These are phyloP conservation scores for Coemansia sp. DNA, from an alignment of 371 early-diverging fungal genomes.

Conservation along the genomic window DNA sequence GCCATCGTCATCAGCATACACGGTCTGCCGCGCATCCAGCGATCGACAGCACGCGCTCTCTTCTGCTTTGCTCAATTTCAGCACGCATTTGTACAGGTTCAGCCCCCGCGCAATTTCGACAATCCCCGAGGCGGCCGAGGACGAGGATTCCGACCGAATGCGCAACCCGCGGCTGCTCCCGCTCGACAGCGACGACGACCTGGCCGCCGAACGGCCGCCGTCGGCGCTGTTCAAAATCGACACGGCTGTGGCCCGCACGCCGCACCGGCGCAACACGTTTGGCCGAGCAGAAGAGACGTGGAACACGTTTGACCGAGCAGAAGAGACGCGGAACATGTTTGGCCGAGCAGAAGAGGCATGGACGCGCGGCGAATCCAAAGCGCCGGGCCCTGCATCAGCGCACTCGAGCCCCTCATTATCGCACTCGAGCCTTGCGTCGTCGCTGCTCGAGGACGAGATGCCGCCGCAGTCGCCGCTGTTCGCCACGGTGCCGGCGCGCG, in stretches of 20 bases:
- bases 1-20: not conserved
- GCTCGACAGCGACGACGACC: not conserved
- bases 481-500: conserved; percentile 20
- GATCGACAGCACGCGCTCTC: not conserved
- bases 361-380: too few species aligned
- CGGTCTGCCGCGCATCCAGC: too few species aligned
- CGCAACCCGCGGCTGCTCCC: not conserved
- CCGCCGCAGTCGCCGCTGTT: conserved; percentile 44
- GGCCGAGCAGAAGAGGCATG: too few species aligned
- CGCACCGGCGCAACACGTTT: conserved; percentile 1
- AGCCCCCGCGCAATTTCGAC: conserved; percentile 2
- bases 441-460: conserved; percentile 32
- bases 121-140: conserved; percentile 4
- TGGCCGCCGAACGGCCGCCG: conserved; percentile 27
- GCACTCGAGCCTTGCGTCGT: conserved; percentile 12
- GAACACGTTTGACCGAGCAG: too few species aligned
- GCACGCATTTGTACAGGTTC: too few species aligned
- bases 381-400: too few species aligned
- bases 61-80: not conserved
- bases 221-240: conserved; percentile 20
- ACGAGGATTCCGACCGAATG: not conserved
- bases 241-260: conserved; percentile 1
- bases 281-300: too few species aligned
- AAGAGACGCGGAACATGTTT: not conserved
- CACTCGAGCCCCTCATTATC: too few species aligned